Evolutionary conservation across 768 basidiomycete species (phyloP).

Genomic region (Tephrocybe sp.): DNA sequence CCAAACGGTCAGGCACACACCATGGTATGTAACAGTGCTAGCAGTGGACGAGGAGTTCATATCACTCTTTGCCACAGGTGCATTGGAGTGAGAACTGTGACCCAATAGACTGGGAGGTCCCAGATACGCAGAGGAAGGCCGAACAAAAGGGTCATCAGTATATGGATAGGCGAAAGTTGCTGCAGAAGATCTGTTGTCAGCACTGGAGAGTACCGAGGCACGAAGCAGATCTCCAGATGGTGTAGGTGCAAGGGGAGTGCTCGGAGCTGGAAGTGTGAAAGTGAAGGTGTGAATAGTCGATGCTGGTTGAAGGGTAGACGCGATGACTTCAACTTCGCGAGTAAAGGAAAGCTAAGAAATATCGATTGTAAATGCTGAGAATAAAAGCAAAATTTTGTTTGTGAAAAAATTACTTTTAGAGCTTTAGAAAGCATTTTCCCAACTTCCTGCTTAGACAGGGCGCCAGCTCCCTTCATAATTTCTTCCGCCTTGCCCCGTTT

Average conservation of each 20-base stretch:
- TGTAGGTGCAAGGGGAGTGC: slow-evolving; percentile 72
- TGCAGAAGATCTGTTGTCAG: slow-evolving; percentile 62
- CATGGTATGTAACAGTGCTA: slow-evolving; percentile 74
- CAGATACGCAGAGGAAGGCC: slow-evolving; percentile 77
- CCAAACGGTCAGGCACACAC: slow-evolving; percentile 94
- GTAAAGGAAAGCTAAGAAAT: slow-evolving; percentile 77
- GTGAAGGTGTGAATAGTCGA: slow-evolving; percentile 92
- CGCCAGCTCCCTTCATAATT: slow-evolving; percentile 71
- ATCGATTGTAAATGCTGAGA: neutral
- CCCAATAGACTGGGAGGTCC: slow-evolving; percentile 70
- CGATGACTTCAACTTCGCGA: slow-evolving; percentile 91
- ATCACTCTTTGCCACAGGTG: slow-evolving; percentile 29
- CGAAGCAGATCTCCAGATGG: slow-evolving; percentile 71
- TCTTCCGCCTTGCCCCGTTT: slow-evolving; percentile 64
- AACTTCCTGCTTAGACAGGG: slow-evolving; percentile 81
- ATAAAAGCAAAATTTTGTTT: too few species aligned
- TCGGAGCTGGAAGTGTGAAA: slow-evolving; percentile 77
- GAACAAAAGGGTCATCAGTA: slow-evolving; percentile 71
- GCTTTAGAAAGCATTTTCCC: slow-evolving; percentile 90
- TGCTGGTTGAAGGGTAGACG: slow-evolving; percentile 91
- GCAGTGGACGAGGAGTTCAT: slow-evolving; percentile 26
- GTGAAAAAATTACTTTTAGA: slow-evolving; percentile 60
- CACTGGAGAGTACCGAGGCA: slow-evolving; percentile 66
- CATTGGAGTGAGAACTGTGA: slow-evolving; percentile 34
- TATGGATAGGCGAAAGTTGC: slow-evolving; percentile 75